These are phyloP conservation scores for Penicillium parvum DNA, from an alignment of 495 filamentous ascomycete genomes.

Conservation along the genomic window DNA sequence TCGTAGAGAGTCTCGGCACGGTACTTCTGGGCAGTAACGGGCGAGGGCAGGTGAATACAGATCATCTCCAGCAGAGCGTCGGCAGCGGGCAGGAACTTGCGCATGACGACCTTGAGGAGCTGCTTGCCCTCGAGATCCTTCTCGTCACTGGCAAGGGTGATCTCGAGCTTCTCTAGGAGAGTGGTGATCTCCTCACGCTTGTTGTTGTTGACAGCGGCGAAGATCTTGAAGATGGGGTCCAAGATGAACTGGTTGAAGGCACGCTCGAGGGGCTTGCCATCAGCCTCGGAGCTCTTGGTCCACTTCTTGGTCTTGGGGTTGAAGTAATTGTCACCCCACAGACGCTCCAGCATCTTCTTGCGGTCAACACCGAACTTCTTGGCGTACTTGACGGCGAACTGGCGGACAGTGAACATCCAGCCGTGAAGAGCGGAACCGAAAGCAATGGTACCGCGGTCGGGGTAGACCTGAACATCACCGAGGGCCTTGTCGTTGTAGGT, in stretches of 20 bases:
- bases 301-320: constrained; percentile 99
- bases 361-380: constrained; percentile 99
- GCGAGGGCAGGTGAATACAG: constrained; percentile 97
- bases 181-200: constrained; percentile 88
- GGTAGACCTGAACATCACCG: constrained; percentile 97
- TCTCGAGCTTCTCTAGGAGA: constrained; percentile 85
- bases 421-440: constrained; percentile 99
- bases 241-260: constrained; percentile 98
- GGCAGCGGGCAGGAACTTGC: constrained; percentile 95
- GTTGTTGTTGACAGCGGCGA: constrained; percentile 92
- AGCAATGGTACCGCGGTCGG: constrained; percentile 91
- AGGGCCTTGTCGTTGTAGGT: constrained; percentile 97
- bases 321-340: constrained; percentile 99
- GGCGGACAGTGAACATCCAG: constrained; percentile 99
- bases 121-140: constrained; percentile 93
- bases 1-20: constrained; percentile 98
- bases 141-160: constrained; percentile 83
- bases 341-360: constrained; percentile 99
- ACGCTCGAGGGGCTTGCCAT: constrained; percentile 89
- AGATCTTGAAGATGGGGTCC: constrained; percentile 99
- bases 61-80: constrained; percentile 99
- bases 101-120: constrained; percentile 96
- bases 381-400: constrained; percentile 94
- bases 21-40: constrained; percentile 94
- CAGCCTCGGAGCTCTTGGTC: constrained; percentile 75